phyloP scores from a whole-genome alignment of 140 eudicot species.

The Bidens hawaiensis region DNA sequence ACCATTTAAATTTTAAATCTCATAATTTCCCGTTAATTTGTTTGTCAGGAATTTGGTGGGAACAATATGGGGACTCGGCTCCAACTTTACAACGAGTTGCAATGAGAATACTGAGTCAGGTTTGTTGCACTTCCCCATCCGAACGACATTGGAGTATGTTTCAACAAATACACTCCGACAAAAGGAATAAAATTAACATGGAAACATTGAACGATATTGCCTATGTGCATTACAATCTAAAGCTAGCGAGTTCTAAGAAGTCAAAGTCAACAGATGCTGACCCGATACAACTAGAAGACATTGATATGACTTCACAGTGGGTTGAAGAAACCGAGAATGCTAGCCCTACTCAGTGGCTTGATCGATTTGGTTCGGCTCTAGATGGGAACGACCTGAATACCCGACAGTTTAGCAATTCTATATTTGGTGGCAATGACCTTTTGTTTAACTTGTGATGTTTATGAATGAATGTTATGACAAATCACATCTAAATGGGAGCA shows the following conservation, averaged over 20 bases:
- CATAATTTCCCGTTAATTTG: background rate
- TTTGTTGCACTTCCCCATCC: slow-evolving; percentile 62
- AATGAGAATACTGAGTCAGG: slow-evolving; percentile 81
- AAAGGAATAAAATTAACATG: slow-evolving; percentile 78
- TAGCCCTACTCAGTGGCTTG: slow-evolving; percentile 91
- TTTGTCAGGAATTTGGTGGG: slow-evolving; percentile 86
- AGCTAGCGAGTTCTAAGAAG: slow-evolving; percentile 40
- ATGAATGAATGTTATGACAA: background rate
- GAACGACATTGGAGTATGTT: slow-evolving; percentile 76
- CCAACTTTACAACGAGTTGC: slow-evolving; percentile 82
- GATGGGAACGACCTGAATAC: slow-evolving; percentile 90
- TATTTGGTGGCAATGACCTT: slow-evolving; percentile 64
- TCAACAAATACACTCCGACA: slow-evolving; percentile 79
- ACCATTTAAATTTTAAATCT: background rate
- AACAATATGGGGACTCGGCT: slow-evolving; percentile 85
- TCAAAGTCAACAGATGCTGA: slow-evolving; percentile 45
- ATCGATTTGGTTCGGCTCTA: slow-evolving; percentile 66
- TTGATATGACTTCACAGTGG: slow-evolving; percentile 94
- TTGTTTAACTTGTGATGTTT: slow-evolving; percentile 58
- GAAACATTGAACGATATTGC: slow-evolving; percentile 67
- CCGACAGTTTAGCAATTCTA: slow-evolving; percentile 61
- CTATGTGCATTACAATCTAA: slow-evolving; percentile 68
- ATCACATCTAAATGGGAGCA: slow-evolving; percentile 7
- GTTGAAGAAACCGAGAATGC: slow-evolving; percentile 81
- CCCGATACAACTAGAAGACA: slow-evolving; percentile 73